Evolutionary conservation across 441 rosid species (phyloP), one percentile per base, ranked within the genome.

Genomic region (Adansonia grandidieri): DNA sequence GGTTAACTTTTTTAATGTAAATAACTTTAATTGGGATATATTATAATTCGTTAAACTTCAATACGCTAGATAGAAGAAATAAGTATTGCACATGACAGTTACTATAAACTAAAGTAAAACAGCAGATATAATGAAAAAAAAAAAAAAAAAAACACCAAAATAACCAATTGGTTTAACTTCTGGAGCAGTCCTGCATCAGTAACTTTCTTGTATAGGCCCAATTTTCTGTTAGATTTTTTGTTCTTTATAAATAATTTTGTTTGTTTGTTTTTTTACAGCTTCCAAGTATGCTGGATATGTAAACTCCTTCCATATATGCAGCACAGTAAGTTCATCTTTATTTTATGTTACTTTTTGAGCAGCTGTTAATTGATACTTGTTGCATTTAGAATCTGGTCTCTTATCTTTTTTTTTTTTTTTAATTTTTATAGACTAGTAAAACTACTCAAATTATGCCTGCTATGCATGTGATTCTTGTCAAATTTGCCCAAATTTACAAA

Each of bases 221-320:
- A 6, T 74, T 74, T 61, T 44, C 14, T 0, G n/a, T 48, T 8
- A 24, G 58, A 24, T 32, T 48, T 15, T 64, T 48, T 42, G 44
- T 9, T 44, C 9, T 56, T 60, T 60, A 42, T 51, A 40, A 17
- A 47, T 40, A 5, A 19, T 78, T 77, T 78, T 67, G 5, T 14
- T 9, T 37, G 19, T 79, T 78, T 77, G 58, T 3, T 14, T 48
- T 79, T 82, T 70, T 86, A 86, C 94, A 96, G 99, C 99, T 78
- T 96, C 99, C 56, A 96, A 96, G 75, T 96, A 91, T 86, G 98
- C 95, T 61, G 99, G 99, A 17, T 96, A 94, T 82, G 95, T 96
- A 80, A 91, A 88, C 81, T 85, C 96, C 79, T 90, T 96, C 87
- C 89, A 94, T 84, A 80, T 96, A 62, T 96, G 98, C 86, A 92